A percentile compares a stretch with the other conserved stretches of the same genome.
These are phyloP conservation scores for Claviceps purpurea DNA, from an alignment of 2,329 filamentous ascomycete species.

Conservation along the genomic window DNA sequence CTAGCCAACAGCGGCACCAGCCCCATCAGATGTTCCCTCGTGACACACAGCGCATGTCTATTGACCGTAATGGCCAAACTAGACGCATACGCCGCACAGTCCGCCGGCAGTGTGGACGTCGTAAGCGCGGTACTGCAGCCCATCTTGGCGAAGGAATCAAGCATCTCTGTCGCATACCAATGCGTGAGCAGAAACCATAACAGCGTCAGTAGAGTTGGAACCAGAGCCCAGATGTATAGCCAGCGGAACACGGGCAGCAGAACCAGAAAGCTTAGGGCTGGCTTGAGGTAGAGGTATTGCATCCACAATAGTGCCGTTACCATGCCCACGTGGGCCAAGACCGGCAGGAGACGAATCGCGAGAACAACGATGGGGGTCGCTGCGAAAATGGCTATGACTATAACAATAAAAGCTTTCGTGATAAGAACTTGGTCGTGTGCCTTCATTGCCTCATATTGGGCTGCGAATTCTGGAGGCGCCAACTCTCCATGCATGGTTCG, in stretches of 20 bases:
- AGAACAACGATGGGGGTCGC: neutral
- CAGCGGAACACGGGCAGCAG: conserved; percentile 5
- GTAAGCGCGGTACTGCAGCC: neutral
- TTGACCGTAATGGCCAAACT: conserved; percentile 1
- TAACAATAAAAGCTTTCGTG: neutral
- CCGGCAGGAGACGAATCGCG: conserved; percentile 3
- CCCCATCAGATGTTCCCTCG: conserved; percentile 1
- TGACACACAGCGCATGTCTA: conserved; percentile 3
- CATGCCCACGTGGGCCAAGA: neutral
- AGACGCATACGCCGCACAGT: conserved; percentile 2
- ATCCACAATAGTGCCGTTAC: neutral
- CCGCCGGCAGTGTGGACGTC: conserved; percentile 1
- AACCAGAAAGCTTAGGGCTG: neutral
- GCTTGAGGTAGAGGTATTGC: neutral
- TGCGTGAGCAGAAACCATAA: neutral
- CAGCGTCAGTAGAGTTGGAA: neutral
- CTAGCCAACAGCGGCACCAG: conserved; percentile 5
- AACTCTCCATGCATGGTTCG: conserved; percentile 2
- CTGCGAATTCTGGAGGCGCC: conserved; percentile 2
- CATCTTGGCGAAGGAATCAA: conserved; percentile 1
- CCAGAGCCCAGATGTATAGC: conserved; percentile 1
- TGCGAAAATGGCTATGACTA: neutral
- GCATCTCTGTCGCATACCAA: neutral
- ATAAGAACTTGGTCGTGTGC: neutral
- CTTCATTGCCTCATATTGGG: conserved; percentile 6